Percentiles rank a stretch among this genome's conserved stretches.
Evolutionary conservation across 2,329 filamentous ascomycete genomes (phyloP).

Genomic region (Scortechinia acanthostroma): DNA sequence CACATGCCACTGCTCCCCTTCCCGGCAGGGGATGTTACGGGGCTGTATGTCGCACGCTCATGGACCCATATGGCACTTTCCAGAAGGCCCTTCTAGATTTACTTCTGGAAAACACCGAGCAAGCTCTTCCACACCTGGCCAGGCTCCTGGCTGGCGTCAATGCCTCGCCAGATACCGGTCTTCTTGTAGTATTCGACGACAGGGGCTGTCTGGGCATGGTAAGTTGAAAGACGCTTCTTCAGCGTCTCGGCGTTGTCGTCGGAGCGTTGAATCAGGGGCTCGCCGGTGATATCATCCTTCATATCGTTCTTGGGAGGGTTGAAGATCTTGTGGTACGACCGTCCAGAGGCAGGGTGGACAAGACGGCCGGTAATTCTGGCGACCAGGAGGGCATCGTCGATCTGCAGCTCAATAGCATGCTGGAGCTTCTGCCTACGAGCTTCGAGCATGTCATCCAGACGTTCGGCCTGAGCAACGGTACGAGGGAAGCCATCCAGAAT

Average conservation of each 20-base stretch:
- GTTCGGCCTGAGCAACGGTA: constrained; percentile 89
- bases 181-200: constrained; percentile 96
- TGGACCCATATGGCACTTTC: too few species aligned
- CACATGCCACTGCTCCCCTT: too few species aligned
- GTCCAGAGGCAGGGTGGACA: constrained; percentile 89
- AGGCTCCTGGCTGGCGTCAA: constrained; percentile 94
- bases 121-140: constrained; percentile 92
- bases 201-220: constrained; percentile 87
- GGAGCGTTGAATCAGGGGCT: constrained; percentile 89
- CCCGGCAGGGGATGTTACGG: too few species aligned
- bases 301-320: constrained; percentile 91
- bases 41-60: too few species aligned
- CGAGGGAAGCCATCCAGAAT: constrained; percentile 98
- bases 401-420: constrained; percentile 93
- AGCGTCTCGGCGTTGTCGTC: constrained; percentile 95
- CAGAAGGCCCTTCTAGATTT: too few species aligned
- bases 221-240: constrained; percentile 87
- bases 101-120: constrained; percentile 67
- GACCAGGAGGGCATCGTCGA: constrained; percentile 88
- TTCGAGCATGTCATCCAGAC: constrained; percentile 84
- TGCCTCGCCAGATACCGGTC: constrained; percentile 90
- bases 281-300: constrained; percentile 94
- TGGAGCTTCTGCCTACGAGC: constrained; percentile 76
- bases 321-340: constrained; percentile 97
- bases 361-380: constrained; percentile 93